Evolutionary conservation across 1,284 basidiomycete species (phyloP), one percentile per base, ranked within the genome.

Genomic region (Fomitiporia mediterranea): DNA sequence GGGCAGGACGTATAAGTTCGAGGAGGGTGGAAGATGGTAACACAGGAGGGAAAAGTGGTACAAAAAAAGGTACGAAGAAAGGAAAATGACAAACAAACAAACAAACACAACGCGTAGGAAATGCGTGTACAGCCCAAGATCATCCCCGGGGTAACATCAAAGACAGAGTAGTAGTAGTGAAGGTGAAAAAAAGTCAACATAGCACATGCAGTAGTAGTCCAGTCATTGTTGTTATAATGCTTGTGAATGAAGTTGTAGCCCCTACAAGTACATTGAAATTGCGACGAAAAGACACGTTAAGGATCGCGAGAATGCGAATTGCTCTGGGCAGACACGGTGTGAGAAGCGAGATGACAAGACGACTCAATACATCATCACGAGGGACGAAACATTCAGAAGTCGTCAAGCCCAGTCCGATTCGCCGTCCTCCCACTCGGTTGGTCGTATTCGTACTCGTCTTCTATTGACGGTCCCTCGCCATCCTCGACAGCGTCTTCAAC

Each of bases 381-480:
- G n/a, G n/a, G n/a, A n/a, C n/a, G n/a, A n/a, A n/a, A 25, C 23
- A 32, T 51, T 66, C 59, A 67, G 54, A 67, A 13, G 54, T 65
- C 57, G 64, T 69, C 62, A 42, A 30, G 39, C 21, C 30, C 48
- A 17, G 52, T 43, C 13, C 50, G 53, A n/a, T 28, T 48, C 19
- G 37, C 37, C 34, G 44, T 39, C 40, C 54, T 17, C 27, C 53
- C 48, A 9, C 37, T 34, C 13, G 49, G 58, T 23, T 44, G 48
- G 32, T 69, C 70, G 25, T 72, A 71, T 56, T 72, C 72, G 61
- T 79, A 71, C 50, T 74, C 73, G 42, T 76, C 76, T 62, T 86
- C 84, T 30, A 82, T 81, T 55, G 77, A 79, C 47, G 74, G 71
- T 62, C 79, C 79, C 35, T 70, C 63, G 19, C 63, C 63, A 15